Percentiles rank a stretch among this genome's conserved stretches.
Evolutionary conservation across 2,329 filamentous ascomycete species (phyloP).

Genomic region (Harringtonia lauricola): DNA sequence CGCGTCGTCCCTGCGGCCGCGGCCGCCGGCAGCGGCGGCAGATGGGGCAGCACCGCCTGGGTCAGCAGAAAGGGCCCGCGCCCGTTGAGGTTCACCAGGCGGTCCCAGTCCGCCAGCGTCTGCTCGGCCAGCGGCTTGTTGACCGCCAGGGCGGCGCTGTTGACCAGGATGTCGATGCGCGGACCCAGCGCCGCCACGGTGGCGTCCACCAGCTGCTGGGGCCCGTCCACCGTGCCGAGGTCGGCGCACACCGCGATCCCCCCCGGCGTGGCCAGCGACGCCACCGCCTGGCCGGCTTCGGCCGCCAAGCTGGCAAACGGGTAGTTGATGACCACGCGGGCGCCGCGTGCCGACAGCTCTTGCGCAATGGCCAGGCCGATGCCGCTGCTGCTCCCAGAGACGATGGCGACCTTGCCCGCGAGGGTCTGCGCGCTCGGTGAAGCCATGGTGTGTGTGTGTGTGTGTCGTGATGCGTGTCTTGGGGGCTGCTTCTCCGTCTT

Average conservation of each 20-base stretch:
- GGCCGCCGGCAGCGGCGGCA: conserved; percentile 19
- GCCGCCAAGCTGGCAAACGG: conserved; percentile 19
- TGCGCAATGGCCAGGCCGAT: conserved; percentile 33
- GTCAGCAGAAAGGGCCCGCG: conserved; percentile 41
- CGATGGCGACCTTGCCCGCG: conserved; percentile 37
- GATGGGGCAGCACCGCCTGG: conserved; percentile 39
- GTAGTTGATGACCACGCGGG: conserved; percentile 38
- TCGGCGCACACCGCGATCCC: conserved; percentile 30
- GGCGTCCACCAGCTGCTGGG: conserved; percentile 22
- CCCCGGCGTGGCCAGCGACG: conserved; percentile 17
- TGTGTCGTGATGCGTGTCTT: too few species aligned
- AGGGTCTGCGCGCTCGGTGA: conserved; percentile 9
- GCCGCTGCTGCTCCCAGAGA: conserved; percentile 32
- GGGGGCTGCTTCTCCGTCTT: too few species aligned
- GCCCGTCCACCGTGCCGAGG: conserved; percentile 24
- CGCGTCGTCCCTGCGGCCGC: too few species aligned
- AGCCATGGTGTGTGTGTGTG: too few species aligned
- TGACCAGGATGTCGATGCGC: conserved; percentile 10
- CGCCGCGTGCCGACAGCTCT: conserved; percentile 32
- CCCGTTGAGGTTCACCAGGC: conserved; percentile 46
- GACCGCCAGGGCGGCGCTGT: conserved; percentile 17
- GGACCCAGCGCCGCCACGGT: conserved; percentile 14
- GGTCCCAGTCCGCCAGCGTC: conserved; percentile 36
- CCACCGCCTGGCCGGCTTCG: conserved; percentile 19
- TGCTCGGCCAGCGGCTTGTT: conserved; percentile 26